Evolutionary conservation across 306 rosid species (phyloP), one percentile per base, ranked within the genome.

Genomic region (Chamaecrista fasciculata): DNA sequence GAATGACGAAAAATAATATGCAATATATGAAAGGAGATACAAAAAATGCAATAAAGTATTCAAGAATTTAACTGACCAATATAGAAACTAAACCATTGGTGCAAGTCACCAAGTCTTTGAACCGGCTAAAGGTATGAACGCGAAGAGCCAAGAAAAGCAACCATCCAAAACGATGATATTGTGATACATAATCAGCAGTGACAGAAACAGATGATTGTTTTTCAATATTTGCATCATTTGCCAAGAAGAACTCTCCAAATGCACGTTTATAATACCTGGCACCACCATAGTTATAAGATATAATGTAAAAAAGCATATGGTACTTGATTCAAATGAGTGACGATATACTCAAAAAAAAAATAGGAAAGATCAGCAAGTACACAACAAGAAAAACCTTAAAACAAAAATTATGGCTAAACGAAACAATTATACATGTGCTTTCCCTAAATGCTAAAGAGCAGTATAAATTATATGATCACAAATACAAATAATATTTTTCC

Each of bases 151-250:
- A 75, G 81, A 95, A 95, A 66, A 95, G 87, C 77, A 95, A 80
- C 99, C 99, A 95, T 76, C 99, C 99, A 83, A 95, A 95, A 43
- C 91, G 91, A 82, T 91, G 96, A 81, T 87, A 91, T 49, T 89
- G 89, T 0, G 95, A 89, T 72, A 83, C 85, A 66, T 78, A 78
- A 66, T 70, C 82, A 56, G 81, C 29, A 19, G 47, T 11, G 8
- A 11, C 11, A 1, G 66, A 11, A 65, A 50, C 71, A 73, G 75
- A 23, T 44, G 84, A 75, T 51, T 75, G 64, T 49, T 85, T 91
- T 74, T 67, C 83, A 40, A 65, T 57, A 74, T 76, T 81, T 65
- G 88, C 80, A 74, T 84, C 87, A 57, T 57, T 81, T 82, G 88
- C 72, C 83, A 84, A 76, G 46, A 95, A 95, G 72, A 91, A 84